phyloP scores from a whole-genome alignment of 2,329 filamentous ascomycete genomes.

The Scedosporium minutisporum region DNA sequence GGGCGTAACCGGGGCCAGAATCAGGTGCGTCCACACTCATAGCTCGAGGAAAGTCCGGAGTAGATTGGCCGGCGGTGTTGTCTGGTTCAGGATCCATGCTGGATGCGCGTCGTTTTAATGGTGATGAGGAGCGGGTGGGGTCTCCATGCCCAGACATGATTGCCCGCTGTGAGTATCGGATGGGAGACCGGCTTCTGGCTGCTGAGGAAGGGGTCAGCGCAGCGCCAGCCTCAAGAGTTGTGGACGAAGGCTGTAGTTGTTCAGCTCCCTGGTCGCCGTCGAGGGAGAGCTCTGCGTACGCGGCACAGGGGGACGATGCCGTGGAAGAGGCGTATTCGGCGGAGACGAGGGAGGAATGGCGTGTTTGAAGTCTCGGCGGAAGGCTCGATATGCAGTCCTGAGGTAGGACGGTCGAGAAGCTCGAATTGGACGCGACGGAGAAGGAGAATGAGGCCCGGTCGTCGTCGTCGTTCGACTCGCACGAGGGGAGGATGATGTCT shows the following conservation, averaged over 20 bases:
- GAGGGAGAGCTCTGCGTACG: conserved; percentile 47
- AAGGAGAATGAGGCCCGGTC: conserved; percentile 42
- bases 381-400: conserved; percentile 26
- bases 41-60: conserved; percentile 20
- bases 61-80: conserved; percentile 10
- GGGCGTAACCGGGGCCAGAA: conserved; percentile 12
- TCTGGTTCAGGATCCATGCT: conserved; percentile 47
- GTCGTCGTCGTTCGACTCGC: conserved; percentile 32
- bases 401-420: conserved; percentile 15
- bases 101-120: conserved; percentile 53
- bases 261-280: conserved; percentile 32
- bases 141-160: conserved; percentile 54
- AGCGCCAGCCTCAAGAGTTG: conserved; percentile 29
- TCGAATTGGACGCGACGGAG: conserved; percentile 26
- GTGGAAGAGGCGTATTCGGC: conserved; percentile 44
- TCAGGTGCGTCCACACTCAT: conserved; percentile 32
- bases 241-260: background rate
- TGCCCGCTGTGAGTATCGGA: conserved; percentile 39
- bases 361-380: conserved; percentile 37
- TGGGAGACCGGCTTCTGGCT: conserved; percentile 42
- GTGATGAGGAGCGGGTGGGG: conserved; percentile 52
- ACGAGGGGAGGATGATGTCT: conserved; percentile 42
- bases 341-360: conserved; percentile 28
- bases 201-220: conserved; percentile 20
- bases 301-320: conserved; percentile 48